Evolutionary conservation across 1,284 basidiomycete species (phyloP), one percentile per base, ranked within the genome.

Genomic region (Pascua guehoae): DNA sequence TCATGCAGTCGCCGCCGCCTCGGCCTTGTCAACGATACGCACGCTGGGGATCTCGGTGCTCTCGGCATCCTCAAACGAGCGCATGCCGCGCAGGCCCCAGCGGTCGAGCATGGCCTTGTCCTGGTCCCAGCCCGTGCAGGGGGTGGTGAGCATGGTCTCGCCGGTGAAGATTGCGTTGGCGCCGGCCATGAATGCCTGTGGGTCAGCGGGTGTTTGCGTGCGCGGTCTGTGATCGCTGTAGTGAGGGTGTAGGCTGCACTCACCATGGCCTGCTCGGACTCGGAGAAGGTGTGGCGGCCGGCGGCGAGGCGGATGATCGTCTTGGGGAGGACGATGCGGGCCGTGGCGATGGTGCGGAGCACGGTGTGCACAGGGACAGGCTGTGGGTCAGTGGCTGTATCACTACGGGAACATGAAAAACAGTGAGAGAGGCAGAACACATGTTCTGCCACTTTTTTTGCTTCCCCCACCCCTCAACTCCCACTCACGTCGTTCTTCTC

Each of bases 141-240:
- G 94, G 12, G 95, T 98, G 8, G 95, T 98, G 63, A 98, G 77
- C 95, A 98, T 98, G 69, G 88, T 83, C 73, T 98, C 92, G 44
- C 95, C 95, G 16, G 95, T 98, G 74, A 98, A 98, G 63, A 98
- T 88, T 42, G 95, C 95, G 72, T 98, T 98, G 48, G 95, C 95
- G 49, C 95, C 95, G 7, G 95, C 93, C 86, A 98, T 88, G 80
- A 98, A 98, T 70, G 91, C 73, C 44, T 46, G 44, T 11, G 24
- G 7, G 8, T 9, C 14, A n/a, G 14, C 4, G 15, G 12, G 9
- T 1, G 41, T 43, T 9, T n/a, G 24, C 24, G 24, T 32, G 7
- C 24, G 24, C 24, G 24, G 24, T 7, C 24, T 32, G 24, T 7
- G 24, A 7, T 32, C 24, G 24, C 24, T 3, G 24, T 32, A 32